phyloP scores from a whole-genome alignment of 1,139 yeast genomes.

The Blastobotrys elegans region DNA sequence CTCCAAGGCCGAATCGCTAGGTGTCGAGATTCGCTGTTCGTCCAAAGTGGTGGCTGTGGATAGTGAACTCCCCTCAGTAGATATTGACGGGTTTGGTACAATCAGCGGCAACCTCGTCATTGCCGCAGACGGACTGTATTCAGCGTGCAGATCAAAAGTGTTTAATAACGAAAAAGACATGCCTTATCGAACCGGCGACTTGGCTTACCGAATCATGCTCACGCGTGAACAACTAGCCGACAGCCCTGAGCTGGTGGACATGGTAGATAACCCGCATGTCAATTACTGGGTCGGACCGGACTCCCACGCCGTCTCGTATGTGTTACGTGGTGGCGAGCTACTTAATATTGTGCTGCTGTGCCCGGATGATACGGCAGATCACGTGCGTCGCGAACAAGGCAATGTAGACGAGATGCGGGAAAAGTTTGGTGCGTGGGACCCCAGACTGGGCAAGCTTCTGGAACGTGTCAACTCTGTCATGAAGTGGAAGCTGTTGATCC shows the following conservation, averaged over 20 bases:
- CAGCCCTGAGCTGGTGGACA: slow-evolving; percentile 8
- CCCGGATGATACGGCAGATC: slow-evolving; percentile 18
- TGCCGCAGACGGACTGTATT: slow-evolving; percentile 36
- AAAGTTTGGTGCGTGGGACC: slow-evolving; percentile 11
- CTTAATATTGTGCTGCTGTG: slow-evolving; percentile 20
- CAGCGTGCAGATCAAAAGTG: slow-evolving; percentile 7
- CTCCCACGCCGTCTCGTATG: slow-evolving; percentile 18
- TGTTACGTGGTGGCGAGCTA: slow-evolving; percentile 19
- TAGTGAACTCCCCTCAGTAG: slow-evolving; percentile 25
- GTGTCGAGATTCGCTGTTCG: slow-evolving; percentile 7
- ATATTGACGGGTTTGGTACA: neutral
- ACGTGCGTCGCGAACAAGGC: slow-evolving; percentile 6
- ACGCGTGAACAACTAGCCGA: slow-evolving; percentile 1
- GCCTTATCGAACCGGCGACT: slow-evolving; percentile 11
- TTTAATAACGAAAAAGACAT: neutral
- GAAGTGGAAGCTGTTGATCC: slow-evolving; percentile 13
- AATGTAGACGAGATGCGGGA: slow-evolving; percentile 9
- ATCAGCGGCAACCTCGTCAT: slow-evolving; percentile 33
- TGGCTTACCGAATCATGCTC: slow-evolving; percentile 11
- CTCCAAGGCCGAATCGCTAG: slow-evolving; percentile 1
- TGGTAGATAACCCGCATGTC: slow-evolving; percentile 9
- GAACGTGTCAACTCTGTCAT: slow-evolving; percentile 5
- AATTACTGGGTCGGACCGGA: slow-evolving; percentile 14
- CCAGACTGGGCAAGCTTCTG: slow-evolving; percentile 4
- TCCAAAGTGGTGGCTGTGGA: slow-evolving; percentile 27